Evolutionary conservation across 352 stramenopile species (phyloP).

Genomic region (Aphanomyces invadans): DNA sequence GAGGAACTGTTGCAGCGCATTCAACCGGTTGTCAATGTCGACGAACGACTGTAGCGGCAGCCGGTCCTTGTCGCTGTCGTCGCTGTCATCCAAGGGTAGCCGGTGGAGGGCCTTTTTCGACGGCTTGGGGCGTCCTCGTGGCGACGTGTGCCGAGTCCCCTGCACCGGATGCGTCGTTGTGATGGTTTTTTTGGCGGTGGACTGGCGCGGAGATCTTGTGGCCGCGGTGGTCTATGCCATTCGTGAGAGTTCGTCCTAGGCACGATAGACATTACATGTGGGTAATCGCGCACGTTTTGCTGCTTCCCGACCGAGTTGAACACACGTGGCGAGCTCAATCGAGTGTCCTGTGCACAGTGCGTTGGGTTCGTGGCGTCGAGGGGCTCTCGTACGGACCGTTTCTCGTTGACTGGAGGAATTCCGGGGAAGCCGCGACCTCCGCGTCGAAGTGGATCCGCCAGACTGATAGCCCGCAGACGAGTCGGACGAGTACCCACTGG

Average conservation of each 20-base stretch:
- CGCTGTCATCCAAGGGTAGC: conserved; percentile 8
- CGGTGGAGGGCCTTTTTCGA: neutral
- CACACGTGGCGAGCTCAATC: conserved; percentile 43
- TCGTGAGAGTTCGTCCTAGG: too few relatives aligned
- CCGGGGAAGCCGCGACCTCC: conserved; percentile 36
- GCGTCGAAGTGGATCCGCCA: conserved; percentile 42
- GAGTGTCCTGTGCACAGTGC: conserved; percentile 30
- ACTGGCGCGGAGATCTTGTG: neutral
- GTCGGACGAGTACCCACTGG: conserved; percentile 22
- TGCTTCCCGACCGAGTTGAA: neutral
- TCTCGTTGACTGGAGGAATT: conserved; percentile 50
- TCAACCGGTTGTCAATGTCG: conserved; percentile 79
- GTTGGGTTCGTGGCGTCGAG: too few relatives aligned
- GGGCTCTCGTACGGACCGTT: too few relatives aligned
- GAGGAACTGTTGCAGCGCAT: conserved; percentile 72
- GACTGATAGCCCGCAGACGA: conserved; percentile 50
- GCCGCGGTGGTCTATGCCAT: too few relatives aligned
- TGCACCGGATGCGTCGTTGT: neutral
- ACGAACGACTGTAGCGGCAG: conserved; percentile 67
- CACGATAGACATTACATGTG: too few relatives aligned
- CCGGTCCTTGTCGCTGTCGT: neutral
- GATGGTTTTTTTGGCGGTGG: neutral
- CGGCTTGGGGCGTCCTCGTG: neutral
- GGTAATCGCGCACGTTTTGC: too few relatives aligned
- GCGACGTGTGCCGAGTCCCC: neutral